phyloP scores from a whole-genome alignment of 2,329 filamentous ascomycete species.

The Neofusicoccum laricinum region DNA sequence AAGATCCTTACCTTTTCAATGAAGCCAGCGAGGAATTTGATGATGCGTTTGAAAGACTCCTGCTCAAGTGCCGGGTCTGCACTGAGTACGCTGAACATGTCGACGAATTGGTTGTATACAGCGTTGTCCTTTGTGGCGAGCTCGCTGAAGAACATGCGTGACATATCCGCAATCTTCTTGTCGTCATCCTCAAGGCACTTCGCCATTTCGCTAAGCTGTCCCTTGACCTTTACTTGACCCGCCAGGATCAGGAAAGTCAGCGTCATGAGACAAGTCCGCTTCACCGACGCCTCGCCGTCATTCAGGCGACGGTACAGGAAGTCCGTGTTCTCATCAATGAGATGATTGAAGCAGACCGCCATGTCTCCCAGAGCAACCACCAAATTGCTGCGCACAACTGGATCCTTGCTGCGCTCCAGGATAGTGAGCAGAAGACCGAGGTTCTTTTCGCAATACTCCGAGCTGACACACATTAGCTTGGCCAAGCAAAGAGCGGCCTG shows the following conservation, averaged over 20 bases:
- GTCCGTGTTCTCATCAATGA: slow-evolving; percentile 98
- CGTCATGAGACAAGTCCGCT: slow-evolving; percentile 97
- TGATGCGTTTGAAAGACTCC: slow-evolving; percentile 78
- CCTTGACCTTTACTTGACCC: slow-evolving; percentile 98
- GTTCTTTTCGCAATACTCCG: slow-evolving; percentile 93
- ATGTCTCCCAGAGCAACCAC: slow-evolving; percentile 97
- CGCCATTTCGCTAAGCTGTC: slow-evolving; percentile 96
- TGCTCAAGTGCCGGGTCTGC: slow-evolving; percentile 78
- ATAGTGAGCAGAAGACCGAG: slow-evolving; percentile 94
- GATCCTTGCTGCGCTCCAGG: slow-evolving; percentile 88
- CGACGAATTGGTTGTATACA: slow-evolving; percentile 98
- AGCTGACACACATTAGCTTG: slow-evolving; percentile 97
- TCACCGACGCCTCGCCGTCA: slow-evolving; percentile 83
- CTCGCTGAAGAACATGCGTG: slow-evolving; percentile 98
- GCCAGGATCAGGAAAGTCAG: slow-evolving; percentile 95
- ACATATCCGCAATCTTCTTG: slow-evolving; percentile 87
- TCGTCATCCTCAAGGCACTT: slow-evolving; percentile 98
- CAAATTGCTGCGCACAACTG: slow-evolving; percentile 90
- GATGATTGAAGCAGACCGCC: slow-evolving; percentile 98
- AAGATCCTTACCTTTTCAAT: slow-evolving; percentile 78
- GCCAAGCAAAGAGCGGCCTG: slow-evolving; percentile 92
- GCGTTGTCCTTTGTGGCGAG: slow-evolving; percentile 97
- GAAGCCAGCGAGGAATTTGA: slow-evolving; percentile 91
- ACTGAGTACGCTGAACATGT: slow-evolving; percentile 94
- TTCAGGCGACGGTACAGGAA: slow-evolving; percentile 93